Conservation (phyloP, 306 rosid genomes). For the Argentina anserina region DNA sequence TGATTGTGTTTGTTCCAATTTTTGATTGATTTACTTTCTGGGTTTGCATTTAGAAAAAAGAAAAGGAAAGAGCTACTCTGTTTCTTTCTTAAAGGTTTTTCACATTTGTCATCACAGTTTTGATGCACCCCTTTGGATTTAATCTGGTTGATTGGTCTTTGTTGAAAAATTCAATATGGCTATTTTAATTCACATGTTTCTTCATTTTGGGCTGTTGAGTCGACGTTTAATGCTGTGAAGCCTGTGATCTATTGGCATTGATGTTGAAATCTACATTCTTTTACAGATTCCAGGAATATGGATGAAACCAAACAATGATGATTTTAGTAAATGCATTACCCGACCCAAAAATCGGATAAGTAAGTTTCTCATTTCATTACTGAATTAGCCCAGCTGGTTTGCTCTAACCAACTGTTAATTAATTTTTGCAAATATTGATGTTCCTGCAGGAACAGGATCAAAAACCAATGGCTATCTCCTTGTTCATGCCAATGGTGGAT, state of each 20-base stretch:
- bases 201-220: slow-evolving; percentile 3
- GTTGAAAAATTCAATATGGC: background rate
- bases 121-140: background rate
- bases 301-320: slow-evolving; percentile 74
- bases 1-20: background rate
- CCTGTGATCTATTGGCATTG: background rate
- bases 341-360: slow-evolving; percentile 60
- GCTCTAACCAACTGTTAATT: background rate
- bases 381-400: background rate
- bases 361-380: slow-evolving; percentile 28
- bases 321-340: slow-evolving; percentile 53
- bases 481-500: slow-evolving; percentile 95
- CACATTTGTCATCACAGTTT: background rate
- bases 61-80: background rate
- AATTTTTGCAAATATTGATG: background rate
- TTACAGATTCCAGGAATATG: slow-evolving; percentile 81
- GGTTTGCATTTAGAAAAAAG: background rate
- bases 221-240: background rate
- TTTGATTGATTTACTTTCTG: background rate
- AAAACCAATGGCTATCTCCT: slow-evolving; percentile 84
- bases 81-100: background rate
- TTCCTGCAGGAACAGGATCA: slow-evolving; percentile 36
- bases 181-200: background rate
- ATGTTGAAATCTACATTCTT: background rate
- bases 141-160: background rate